Base-by-base conservation (phyloP, 2,329 filamentous ascomycete genomes). In the Aspergillus sp. region DNA sequence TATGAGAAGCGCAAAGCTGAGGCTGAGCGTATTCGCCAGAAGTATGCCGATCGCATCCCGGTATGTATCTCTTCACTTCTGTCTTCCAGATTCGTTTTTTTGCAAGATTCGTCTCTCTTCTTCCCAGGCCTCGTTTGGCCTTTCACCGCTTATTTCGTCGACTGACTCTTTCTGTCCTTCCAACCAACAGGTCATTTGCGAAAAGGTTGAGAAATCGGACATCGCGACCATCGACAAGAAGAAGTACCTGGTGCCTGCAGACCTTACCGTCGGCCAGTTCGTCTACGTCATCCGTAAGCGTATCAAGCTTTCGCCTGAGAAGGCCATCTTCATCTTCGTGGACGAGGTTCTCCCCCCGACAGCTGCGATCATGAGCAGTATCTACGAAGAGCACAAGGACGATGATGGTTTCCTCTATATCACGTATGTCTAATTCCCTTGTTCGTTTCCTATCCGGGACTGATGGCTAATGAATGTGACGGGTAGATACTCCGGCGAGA, bases 1-100 rank as follows among this genome's bases (percentile, higher is more conserved):
- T 97, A 97, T 71, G 93, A 97, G 85, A 98, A 98, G 88, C 89
- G 93, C 77, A 96, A 97, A 88, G 93, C 93, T 57, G 93, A 98
- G 77, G 93, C 93, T 69, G 93, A 98, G 80, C 90, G 93, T 72
- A 96, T 96, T 71, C 89, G 93, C 59, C 90, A 96, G 78, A 98
- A 98, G 76, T 98, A 98, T 71, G 83, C 88, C 60, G 93, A 98
- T 72, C 88, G 93, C 63, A 98, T 98, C 74, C 93, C 93, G 44
- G 93, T 96, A 82, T 70, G 89, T 82, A 7, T 46, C 26, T 4
- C 42, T 45, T 27, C 19, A 12, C 49, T 29, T 36, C 54, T 30
- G 30, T 32, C 48, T 44, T 28, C 6, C 6, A n/a, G 28, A 40
- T 29, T 32, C 41, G 3, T 27, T 26, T 43, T 43, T 32, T 32